Conservation (phyloP, 345 rosid genomes). For the Eucalyptus pauciflora region DNA sequence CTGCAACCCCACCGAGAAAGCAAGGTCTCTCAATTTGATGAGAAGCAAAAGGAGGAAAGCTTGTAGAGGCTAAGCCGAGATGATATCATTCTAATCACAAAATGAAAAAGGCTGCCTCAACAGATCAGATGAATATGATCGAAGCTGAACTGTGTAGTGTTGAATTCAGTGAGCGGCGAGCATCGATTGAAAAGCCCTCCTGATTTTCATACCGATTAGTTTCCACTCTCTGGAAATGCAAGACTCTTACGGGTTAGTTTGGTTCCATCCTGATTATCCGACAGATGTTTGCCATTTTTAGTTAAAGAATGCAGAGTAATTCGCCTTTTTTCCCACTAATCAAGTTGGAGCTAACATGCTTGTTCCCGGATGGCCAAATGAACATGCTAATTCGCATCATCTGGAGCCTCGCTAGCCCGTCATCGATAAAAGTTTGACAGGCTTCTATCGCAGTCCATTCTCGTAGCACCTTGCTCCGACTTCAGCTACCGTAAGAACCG, state of each 20-base stretch:
- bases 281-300: neutral
- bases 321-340: neutral
- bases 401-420: neutral
- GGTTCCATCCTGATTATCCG: neutral
- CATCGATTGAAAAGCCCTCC: neutral
- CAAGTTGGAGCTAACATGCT: neutral
- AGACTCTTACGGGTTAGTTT: neutral
- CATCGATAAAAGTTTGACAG: neutral
- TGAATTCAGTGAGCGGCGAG: neutral
- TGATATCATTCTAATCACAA: neutral
- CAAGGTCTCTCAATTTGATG: constrained; percentile 2
- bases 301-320: neutral
- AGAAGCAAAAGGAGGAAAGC: neutral
- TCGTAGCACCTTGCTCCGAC: neutral
- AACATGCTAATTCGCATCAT: neutral
- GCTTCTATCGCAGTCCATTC: neutral
- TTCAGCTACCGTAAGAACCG: neutral
- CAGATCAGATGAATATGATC: neutral
- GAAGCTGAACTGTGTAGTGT: neutral
- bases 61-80: neutral
- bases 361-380: neutral
- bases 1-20: constrained; percentile 30
- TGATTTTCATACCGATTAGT: neutral
- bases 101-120: neutral
- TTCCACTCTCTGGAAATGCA: neutral